Base-by-base conservation (phyloP, 768 basidiomycete genomes). In the Astraeus odoratus region DNA sequence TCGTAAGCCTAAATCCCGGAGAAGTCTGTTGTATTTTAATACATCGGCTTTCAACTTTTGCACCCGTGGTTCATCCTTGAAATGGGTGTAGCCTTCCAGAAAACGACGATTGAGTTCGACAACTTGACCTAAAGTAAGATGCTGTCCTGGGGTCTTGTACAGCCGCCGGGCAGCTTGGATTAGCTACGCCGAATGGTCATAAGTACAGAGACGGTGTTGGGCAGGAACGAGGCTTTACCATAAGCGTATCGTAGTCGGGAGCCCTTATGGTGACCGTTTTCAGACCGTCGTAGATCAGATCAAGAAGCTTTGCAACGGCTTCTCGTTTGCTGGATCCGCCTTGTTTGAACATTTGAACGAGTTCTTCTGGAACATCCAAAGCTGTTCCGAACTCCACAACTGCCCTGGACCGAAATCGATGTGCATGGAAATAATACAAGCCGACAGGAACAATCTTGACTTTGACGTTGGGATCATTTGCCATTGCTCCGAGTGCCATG, bases 401-500 rank as follows among this genome's bases (percentile, higher is more conserved):
- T 6, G 93, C 96, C 46, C 96, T 81, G 12, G 93, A 96, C 26
- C 96, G 84, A 72, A 98, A 99, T 51, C 84, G 83, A 68, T 83
- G 79, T 1, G 81, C 77, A 61, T 84, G 83, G 61, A 85, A 84
- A 55, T 85, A 84, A 26, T 78, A 80, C 22, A 85, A 57, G 57
- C 86, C 78, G 61, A 92, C 81, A 60, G 93, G 81, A 60, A 94
- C 93, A 50, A 99, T 90, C 63, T 90, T 88, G 59, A 99, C 92
- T 51, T 81, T 78, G 27, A 94, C 72, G 47, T 71, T 78, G 5
- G 92, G 83, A 60, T 97, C 80, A 50, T 86, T 86, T 8, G 89
- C 89, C 91, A 98, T 95, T 4, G 96, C 94, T 20, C 96, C 96
- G 8, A 99, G 75, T 19, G 96, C 94, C 94, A 99, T 98, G 56